Evolutionary conservation across 495 filamentous ascomycete species (phyloP), one percentile per base, ranked within the genome.

Genomic region (Hypoxylon rickii): DNA sequence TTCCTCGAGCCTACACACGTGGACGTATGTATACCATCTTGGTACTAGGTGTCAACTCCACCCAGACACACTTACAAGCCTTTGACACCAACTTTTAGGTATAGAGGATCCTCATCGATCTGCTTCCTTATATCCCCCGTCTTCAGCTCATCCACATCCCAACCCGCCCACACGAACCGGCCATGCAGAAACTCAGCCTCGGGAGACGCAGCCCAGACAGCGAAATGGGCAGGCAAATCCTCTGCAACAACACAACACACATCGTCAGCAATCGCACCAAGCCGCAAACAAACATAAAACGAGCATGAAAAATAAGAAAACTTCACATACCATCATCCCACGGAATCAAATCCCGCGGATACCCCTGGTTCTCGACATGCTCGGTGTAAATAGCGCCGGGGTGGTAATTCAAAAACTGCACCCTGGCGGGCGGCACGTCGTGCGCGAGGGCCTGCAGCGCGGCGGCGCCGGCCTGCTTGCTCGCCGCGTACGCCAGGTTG

Each of bases 151-250:
- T 80, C 71, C 0, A 84, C 70, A 53, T 85, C 83, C 82, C 82
- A 85, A 20, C 69, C 66, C 1, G 70, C 70, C 60, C 71, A 77
- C 6, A 79, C 62, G 33, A 78, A 76, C 31, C 74, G 75, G 4
- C 81, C 80, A 26, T 77, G 76, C 5, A 83, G 54, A 55, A 80
- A 82, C n/a, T 47, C 60, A n/a, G 80, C 78, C 37, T 83, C 78
- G 1, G 70, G 58, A 4, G 67, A 71, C 2, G 73, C 69, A 1
- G 71, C 64, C 81, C 83, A 85, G 15, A 84, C 72, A 18, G 70
- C 67, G 52, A 77, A 82, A 13, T 75, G 47, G 3, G 65, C 78
- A 0, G 79, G 68, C 4, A 85, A 69, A 1, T 65, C 49, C 15
- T 54, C 79, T 79, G 36, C 12, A n/a, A n/a, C n/a, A n/a, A n/a